phyloP scores from a whole-genome alignment of 495 filamentous ascomycete species.

The Parathielavia appendiculata region DNA sequence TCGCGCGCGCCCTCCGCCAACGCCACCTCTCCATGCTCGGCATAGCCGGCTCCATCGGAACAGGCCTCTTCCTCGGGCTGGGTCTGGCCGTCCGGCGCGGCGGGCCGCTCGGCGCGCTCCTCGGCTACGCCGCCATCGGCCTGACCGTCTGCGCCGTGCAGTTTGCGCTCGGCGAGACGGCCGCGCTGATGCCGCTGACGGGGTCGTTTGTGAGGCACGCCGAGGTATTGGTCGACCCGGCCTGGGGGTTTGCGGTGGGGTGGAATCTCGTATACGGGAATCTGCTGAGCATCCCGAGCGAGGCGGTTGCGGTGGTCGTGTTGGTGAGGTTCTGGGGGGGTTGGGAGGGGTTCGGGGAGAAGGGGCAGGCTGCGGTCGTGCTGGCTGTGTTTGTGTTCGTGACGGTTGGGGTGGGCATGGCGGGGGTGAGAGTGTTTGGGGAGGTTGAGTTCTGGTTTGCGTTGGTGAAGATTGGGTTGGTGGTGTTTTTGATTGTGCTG shows the following conservation, averaged over 20 bases:
- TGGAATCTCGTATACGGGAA: constrained; percentile 51
- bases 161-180: constrained; percentile 55
- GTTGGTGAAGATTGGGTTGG: constrained; percentile 58
- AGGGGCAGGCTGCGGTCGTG: constrained; percentile 49
- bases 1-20: constrained; percentile 40
- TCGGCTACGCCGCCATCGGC: constrained; percentile 52
- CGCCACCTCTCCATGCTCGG: constrained; percentile 48
- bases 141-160: constrained; percentile 47
- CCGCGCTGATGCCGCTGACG: constrained; percentile 58
- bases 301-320: constrained; percentile 58
- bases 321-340: constrained; percentile 55
- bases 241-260: constrained; percentile 76
- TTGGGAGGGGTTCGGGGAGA: too few species aligned
- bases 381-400: constrained; percentile 53
- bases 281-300: constrained; percentile 49
- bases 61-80: constrained; percentile 49
- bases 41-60: constrained; percentile 48
- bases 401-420: constrained; percentile 49
- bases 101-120: constrained; percentile 47
- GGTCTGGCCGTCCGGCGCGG: constrained; percentile 45
- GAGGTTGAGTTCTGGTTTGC: constrained; percentile 59
- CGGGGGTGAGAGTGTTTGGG: constrained; percentile 55
- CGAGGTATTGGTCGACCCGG: constrained; percentile 68
- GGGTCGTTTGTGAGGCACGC: constrained; percentile 59
- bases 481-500: constrained; percentile 60